Base-by-base conservation (phyloP, 495 filamentous ascomycete genomes). In the Hypoxylon lienhwacheense region DNA sequence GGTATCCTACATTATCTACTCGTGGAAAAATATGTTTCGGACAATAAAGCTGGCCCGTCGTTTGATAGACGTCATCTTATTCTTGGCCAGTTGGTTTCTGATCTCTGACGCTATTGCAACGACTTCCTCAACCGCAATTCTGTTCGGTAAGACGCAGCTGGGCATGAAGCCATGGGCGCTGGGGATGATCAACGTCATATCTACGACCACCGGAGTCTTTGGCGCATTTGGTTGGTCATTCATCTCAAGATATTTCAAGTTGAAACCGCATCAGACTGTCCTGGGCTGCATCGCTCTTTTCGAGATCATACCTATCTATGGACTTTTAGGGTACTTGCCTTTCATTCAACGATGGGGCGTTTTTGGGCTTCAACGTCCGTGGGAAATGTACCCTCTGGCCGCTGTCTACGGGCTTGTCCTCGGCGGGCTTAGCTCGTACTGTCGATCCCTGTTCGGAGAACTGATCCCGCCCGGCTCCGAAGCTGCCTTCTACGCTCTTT, bases 381-480 rank as follows among this genome's bases (percentile, higher is more conserved):
- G 91, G 90, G 93, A 98, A 66, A 96, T 98, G 90, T 97, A 93
- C 66, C 88, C 90, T 2, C 73, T 98, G 1, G 90, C 89, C 0
- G 87, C 86, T 4, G 80, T 98, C 35, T 98, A 97, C 64, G 93
- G 93, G 2, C 81, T 98, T 46, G 91, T 97, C 2, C 83, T 98
- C 43, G 93, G 92, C 11, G 93, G 93, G 0, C 72, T 98, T n/a
- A 90, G 86, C 28, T 88, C 87, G 14, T 96, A 97, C 68, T 97
- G 93, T 62, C 87, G 93, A 10, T 92, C 88, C 63, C 78, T 98
- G 31, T 98, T 86, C 64, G 91, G 90, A 16, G 90, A 97, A 66
- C 77, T 98, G 25, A 84, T 98, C 58, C 93, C 93, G 16, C 90
- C 91, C 0, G 93, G 93, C 7, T 93, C 84, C 16, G 93, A 98